Conservation (phyloP, 2,329 filamentous ascomycete species). For the Cryphonectria carpinicola region DNA sequence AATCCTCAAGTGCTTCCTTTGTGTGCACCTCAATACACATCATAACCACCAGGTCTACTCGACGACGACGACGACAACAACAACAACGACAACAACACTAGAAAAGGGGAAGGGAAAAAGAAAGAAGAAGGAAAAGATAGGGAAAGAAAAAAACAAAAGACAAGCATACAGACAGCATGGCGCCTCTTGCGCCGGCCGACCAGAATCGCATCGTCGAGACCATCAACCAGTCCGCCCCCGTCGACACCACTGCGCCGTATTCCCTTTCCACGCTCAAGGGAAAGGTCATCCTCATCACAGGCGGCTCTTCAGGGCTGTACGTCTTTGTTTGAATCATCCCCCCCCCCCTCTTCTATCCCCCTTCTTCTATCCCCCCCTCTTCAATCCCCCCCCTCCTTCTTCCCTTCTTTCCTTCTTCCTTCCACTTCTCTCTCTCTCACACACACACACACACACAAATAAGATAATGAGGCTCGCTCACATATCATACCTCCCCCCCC, state of each 20-base stretch:
- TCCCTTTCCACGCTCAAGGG: conserved; percentile 49
- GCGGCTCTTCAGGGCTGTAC: conserved; percentile 61
- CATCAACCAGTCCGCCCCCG: conserved; percentile 43
- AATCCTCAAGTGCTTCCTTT: background rate
- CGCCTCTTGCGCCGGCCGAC: conserved; percentile 34
- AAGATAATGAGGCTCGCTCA: background rate
- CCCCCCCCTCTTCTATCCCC: background rate
- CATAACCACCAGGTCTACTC: background rate
- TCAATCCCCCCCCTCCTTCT: too few relatives aligned
- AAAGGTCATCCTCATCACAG: conserved; percentile 67
- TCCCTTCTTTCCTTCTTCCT: background rate
- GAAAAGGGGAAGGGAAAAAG: background rate
- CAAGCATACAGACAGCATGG: conserved; percentile 30
- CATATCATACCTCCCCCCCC: background rate
- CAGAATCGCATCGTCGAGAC: conserved; percentile 26
- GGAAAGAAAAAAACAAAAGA: background rate
- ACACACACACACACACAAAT: background rate
- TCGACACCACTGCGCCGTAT: conserved; percentile 51
- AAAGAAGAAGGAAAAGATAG: background rate
- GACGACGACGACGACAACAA: background rate
- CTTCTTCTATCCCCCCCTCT: too few relatives aligned
- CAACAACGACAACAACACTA: background rate
- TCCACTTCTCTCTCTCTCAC: background rate
- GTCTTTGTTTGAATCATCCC: background rate
- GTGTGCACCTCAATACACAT: background rate